A percentile compares a stretch with the other conserved stretches of the same genome.
Evolutionary conservation across 2,329 filamentous ascomycete species (phyloP).

Genomic region (Diaporthe ampelina): DNA sequence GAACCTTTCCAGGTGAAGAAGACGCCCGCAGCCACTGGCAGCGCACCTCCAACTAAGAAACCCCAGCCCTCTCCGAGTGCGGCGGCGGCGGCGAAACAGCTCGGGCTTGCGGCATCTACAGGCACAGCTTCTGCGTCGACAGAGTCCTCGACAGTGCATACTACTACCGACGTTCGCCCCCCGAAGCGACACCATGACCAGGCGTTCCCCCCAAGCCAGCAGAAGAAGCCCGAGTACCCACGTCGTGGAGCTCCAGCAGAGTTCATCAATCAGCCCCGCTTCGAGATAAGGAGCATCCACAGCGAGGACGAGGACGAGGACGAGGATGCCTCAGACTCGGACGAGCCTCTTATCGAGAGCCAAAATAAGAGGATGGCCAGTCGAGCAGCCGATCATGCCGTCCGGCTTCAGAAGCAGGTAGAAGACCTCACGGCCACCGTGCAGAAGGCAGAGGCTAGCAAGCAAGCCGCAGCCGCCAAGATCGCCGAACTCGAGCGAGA

Average conservation of each 20-base stretch:
- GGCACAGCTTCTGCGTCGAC: neutral
- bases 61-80: neutral
- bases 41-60: neutral
- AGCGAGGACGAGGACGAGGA: neutral
- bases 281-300: neutral
- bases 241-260: neutral
- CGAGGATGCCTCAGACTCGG: slow-evolving; percentile 1
- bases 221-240: neutral
- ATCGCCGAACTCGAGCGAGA: neutral
- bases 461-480: neutral
- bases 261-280: neutral
- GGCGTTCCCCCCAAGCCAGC: neutral
- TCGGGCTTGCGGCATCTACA: neutral
- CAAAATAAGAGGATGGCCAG: neutral
- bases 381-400: no score
- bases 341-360: neutral
- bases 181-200: neutral
- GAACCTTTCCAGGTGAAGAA: neutral
- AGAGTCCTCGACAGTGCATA: no score
- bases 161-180: neutral
- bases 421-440: neutral
- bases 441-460: neutral
- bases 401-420: no score
- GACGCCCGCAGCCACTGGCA: no score
- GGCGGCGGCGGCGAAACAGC: neutral